Evolutionary conservation across 2,329 filamentous ascomycete genomes (phyloP), one percentile per base, ranked within the genome.

Genomic region (Anthostomella pinea): DNA sequence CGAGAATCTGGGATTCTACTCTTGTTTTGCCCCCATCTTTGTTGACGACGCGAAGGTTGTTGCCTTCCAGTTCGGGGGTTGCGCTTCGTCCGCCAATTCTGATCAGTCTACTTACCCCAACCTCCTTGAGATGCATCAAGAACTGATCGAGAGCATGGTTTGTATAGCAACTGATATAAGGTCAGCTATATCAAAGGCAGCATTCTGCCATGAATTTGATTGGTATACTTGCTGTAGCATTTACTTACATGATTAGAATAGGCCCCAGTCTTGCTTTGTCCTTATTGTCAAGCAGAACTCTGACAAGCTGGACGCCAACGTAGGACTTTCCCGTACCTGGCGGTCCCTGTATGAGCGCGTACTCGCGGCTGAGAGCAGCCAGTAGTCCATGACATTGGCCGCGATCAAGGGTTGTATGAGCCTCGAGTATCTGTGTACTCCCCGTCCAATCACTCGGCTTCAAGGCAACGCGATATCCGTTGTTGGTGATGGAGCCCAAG

Each of bases 281-380:
- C 34, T 65, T 66, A 45, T 70, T 68, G 8, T 52, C 51, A 3
- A 82, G 50, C 8, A 82, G 53, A 0, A 70, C 66, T 42, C 73
- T 71, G 40, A 83, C 70, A 14, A 85, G 52, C 26, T 72, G 66
- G 2, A 77, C 67, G 5, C 79, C 80, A 1, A 72, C 67, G 44
- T 72, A 84, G 4, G 68, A 75, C 53, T 87, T 86, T 0, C 83
- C 83, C 0, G 83, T 86, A 0, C 83, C 83, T 0, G 83, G 83
- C 0, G 83, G 83, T 0, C 83, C 83, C 60, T 87, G 81, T 11
- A 85, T 81, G 4, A 85, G 63, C 1, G 77, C 73, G 6, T 83
- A 57, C 20, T 69, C 68, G 2, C 69, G 65, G 0, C 62, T 66
- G 0, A 86, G 57, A 2, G 76, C 68, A 13, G 69, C 61, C 0